Base-by-base conservation (phyloP, 805 yeast species). In the Brettanomyces bruxellensis region DNA sequence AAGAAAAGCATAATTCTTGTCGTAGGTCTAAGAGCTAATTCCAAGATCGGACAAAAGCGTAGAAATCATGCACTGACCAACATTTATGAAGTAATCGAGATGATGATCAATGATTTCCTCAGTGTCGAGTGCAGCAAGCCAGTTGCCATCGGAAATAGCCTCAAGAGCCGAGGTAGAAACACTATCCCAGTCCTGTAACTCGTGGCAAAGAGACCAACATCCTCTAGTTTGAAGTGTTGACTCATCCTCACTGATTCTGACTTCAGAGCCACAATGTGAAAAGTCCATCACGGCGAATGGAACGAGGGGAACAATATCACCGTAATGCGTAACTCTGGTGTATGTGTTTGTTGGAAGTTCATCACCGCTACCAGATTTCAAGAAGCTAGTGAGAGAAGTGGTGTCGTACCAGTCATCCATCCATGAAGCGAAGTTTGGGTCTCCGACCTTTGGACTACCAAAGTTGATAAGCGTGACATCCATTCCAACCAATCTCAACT, bases 401-500 rank as follows among this genome's bases (percentile, higher is more conserved):
- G 78, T 71, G 12, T 69, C 56, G 51, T 79, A 81, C 5, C 73
- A 41, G 0, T 52, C 45, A 59, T 85, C 81, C 38, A 79, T 71
- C 70, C 77, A 81, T 28, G 62, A 55, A 30, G 73, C 69, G 59
- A 81, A 69, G 3, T 61, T 59, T 3, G 53, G 51, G 57, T 83
- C 80, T 4, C 87, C 88, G 34, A 84, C 66, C 52, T 76, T 76
- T 0, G 91, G 87, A 12, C 78, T 72, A 2, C 82, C 93, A 62
- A 66, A 79, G 1, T 84, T 70, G 22, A 83, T 61, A 1, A 82
- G 76, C 37, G 72, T 57, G 0, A 85, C 83, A 5, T 74, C 59
- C 47, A 64, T 65, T 0, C 86, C 87, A 56, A 75, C 51, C 22
- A 77, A 55, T 47, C 71, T 63, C 43, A 81, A 67, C 54, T 85